phyloP scores from a whole-genome alignment of 208 protist species.

The Leishmania braziliensis region DNA sequence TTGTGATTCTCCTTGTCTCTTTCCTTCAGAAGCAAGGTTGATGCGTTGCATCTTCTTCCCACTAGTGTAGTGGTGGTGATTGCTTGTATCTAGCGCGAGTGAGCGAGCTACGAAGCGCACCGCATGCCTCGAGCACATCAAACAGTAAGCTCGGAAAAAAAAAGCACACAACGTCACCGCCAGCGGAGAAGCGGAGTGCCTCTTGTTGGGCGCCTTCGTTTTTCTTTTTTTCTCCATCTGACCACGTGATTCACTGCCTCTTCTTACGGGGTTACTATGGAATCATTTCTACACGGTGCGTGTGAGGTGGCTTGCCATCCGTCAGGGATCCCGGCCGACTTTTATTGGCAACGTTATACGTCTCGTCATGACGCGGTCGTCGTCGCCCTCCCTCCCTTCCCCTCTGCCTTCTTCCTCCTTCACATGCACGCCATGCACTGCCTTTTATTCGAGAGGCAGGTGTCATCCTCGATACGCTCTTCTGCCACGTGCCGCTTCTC shows the following conservation, averaged over 20 bases:
- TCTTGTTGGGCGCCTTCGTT: not conserved
- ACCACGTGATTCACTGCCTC: not conserved
- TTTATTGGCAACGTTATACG: not conserved
- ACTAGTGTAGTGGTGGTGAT: not conserved
- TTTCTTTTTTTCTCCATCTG: not conserved
- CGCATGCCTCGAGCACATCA: too few species aligned
- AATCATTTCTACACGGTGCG: not conserved
- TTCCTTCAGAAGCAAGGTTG: not conserved
- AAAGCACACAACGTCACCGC: not conserved
- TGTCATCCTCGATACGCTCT: not conserved
- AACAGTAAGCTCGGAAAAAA: not conserved
- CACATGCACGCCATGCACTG: conserved; percentile 3
- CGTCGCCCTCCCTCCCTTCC: conserved; percentile 6
- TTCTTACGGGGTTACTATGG: not conserved
- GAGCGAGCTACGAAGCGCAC: not conserved
- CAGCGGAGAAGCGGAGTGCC: not conserved
- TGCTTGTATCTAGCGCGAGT: not conserved
- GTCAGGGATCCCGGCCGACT: not conserved
- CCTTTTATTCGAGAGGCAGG: not conserved
- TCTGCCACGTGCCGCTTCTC: conserved; percentile 10
- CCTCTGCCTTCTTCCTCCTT: conserved; percentile 30
- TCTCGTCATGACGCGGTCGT: not conserved
- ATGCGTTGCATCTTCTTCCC: not conserved
- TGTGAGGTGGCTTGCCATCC: not conserved
- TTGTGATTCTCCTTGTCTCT: not conserved